Evolutionary conservation across 345 rosid genomes (phyloP), one percentile per base, ranked within the genome.

Genomic region (Cardamine resedifolia): DNA sequence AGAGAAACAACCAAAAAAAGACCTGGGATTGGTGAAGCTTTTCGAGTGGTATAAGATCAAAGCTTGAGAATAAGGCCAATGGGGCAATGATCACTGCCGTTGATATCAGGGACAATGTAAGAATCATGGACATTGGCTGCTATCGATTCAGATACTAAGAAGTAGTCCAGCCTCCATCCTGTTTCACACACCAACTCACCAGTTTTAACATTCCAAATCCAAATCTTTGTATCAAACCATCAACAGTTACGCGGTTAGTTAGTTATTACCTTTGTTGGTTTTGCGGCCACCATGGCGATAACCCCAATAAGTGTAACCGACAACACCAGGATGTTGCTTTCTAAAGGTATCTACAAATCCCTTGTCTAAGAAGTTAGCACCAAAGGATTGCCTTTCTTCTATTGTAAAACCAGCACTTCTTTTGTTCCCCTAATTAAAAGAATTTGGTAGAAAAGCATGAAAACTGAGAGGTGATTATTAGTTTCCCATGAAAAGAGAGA

Each of bases 111-210:
- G 58, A 88, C 84, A 64, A 87, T 91, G 77, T 85, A 95, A 0
- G 99, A 89, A 76, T 91, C 99, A 63, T 89, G 90, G 69, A 90
- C 96, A 10, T 82, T 74, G 67, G 78, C 87, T 10, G 88, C 90
- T 2, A 95, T 80, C 20, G 96, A 79, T 77, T 90, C 92, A 1
- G 99, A 95, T 56, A 85, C 91, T 5, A 91, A 91, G 81, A 91
- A 95, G 83, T 95, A 95, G 85, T 95, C 99, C 5, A 95, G 93
- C 67, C 97, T 83, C 99, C 99, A 95, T 14, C 99, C 99, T 95
- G 84, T 76, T 82, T 68, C 64, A 60, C 61, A 59, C 27, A 64
- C 49, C 78, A 48, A 27, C 26, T 65, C 60, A 59, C n/a, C 68
- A 67, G 30, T 41, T 56, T 60, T 39, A 44, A 48, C 53, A 50